Conservation (phyloP, 257 asterid genomes). For the Salvia hispanica region DNA sequence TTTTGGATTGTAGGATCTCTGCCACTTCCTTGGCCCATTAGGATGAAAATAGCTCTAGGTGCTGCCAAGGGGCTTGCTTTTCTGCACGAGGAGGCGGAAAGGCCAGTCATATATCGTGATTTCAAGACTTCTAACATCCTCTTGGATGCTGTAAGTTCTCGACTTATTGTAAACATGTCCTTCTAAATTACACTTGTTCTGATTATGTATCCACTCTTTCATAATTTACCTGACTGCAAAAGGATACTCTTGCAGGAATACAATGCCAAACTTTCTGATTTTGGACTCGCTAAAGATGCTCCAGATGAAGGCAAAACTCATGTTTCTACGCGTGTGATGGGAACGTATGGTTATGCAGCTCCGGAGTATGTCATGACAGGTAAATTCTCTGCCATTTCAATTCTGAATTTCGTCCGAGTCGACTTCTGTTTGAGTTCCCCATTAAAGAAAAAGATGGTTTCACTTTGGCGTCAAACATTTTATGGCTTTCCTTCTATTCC, state of each 20-base stretch:
- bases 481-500: background rate
- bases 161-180: constrained; percentile 11
- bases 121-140: constrained; percentile 97
- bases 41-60: constrained; percentile 97
- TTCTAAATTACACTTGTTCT: constrained; percentile 12
- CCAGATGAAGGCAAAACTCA: constrained; percentile 97
- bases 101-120: constrained; percentile 92
- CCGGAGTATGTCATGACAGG: constrained; percentile 99
- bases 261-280: constrained; percentile 95
- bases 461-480: background rate
- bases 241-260: constrained; percentile 61
- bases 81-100: constrained; percentile 98
- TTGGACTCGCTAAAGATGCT: constrained; percentile 98
- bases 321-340: constrained; percentile 98
- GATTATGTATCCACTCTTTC: background rate
- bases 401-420: background rate
- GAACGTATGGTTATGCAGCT: constrained; percentile 97
- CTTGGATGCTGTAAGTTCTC: constrained; percentile 78
- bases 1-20: constrained; percentile 65
- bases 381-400: constrained; percentile 20
- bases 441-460: background rate
- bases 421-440: background rate
- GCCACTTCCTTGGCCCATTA: constrained; percentile 95
- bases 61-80: constrained; percentile 97
- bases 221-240: constrained; percentile 7